Evolutionary conservation across 164 flowering plant species (phyloP).

Genomic region (Vitis riparia): DNA sequence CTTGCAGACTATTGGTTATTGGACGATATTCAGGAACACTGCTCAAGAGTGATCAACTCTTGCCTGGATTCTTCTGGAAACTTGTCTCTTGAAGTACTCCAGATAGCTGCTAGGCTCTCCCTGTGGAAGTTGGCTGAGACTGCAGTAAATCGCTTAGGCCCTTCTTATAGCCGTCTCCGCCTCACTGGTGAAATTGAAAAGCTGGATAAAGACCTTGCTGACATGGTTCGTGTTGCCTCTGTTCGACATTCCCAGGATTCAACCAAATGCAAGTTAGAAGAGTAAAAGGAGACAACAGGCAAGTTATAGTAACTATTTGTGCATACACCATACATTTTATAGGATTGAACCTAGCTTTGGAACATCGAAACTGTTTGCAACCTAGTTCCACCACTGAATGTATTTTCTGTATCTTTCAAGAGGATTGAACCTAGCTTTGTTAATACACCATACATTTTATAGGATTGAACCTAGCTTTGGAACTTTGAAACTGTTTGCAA

Average conservation of each 20-base stretch:
- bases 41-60: constrained; percentile 44
- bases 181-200: constrained; percentile 65
- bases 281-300: no score
- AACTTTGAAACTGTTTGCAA: no score
- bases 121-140: constrained; percentile 65
- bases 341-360: no score
- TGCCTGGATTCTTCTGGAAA: constrained; percentile 40
- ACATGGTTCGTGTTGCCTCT: constrained; percentile 62
- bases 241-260: constrained; percentile 49
- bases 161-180: constrained; percentile 54
- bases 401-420: no score
- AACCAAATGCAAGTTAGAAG: no score
- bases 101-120: constrained; percentile 49
- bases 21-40: constrained; percentile 53
- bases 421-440: no score
- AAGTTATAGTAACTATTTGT: no score
- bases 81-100: constrained; percentile 49
- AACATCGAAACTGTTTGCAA: no score
- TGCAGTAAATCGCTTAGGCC: constrained; percentile 62
- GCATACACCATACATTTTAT: no score
- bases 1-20: constrained; percentile 77
- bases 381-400: no score
- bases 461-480: no score
- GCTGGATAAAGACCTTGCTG: constrained; percentile 53
- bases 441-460: no score